Conservation (phyloP, 352 stramenopile genomes). For the Globisporangium carolinianum region DNA sequence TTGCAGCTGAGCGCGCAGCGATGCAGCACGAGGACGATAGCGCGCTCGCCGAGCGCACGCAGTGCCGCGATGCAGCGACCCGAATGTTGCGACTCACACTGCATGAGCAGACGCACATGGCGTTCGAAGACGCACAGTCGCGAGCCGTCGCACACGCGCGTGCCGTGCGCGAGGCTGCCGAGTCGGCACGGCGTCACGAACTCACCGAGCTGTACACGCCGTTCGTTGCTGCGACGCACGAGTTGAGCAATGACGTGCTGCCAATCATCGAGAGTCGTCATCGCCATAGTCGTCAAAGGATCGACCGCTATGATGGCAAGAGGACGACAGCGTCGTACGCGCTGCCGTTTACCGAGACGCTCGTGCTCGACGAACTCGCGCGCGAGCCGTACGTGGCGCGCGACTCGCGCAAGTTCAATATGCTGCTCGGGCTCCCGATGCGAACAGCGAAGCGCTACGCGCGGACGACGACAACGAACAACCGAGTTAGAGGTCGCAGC, state of each 20-base stretch:
- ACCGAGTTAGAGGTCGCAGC: too few relatives aligned
- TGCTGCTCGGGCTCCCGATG: constrained; percentile 40
- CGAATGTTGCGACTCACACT: constrained; percentile 31
- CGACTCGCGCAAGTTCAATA: constrained; percentile 48
- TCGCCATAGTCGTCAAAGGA: neutral
- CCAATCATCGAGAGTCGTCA: constrained; percentile 31
- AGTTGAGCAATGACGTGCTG: constrained; percentile 41
- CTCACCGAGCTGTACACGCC: constrained; percentile 50
- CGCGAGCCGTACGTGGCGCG: constrained; percentile 42
- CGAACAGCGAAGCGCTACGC: constrained; percentile 9
- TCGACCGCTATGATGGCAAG: neutral
- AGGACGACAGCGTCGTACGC: constrained; percentile 18
- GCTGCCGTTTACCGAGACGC: constrained; percentile 28
- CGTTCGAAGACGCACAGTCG: constrained; percentile 41
- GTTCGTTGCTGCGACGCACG: constrained; percentile 32
- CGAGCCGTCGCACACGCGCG: constrained; percentile 20
- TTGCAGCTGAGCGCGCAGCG: constrained; percentile 24
- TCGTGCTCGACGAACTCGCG: constrained; percentile 37
- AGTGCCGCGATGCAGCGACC: constrained; percentile 16
- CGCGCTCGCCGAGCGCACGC: constrained; percentile 18
- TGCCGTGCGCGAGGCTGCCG: constrained; percentile 18
- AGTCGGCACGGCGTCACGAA: constrained; percentile 18
- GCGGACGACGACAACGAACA: too few relatives aligned
- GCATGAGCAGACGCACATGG: constrained; percentile 38
- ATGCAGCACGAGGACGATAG: constrained; percentile 46